Base-by-base conservation (phyloP, 202 grass and related monocot genomes). In the Panicum virgatum region DNA sequence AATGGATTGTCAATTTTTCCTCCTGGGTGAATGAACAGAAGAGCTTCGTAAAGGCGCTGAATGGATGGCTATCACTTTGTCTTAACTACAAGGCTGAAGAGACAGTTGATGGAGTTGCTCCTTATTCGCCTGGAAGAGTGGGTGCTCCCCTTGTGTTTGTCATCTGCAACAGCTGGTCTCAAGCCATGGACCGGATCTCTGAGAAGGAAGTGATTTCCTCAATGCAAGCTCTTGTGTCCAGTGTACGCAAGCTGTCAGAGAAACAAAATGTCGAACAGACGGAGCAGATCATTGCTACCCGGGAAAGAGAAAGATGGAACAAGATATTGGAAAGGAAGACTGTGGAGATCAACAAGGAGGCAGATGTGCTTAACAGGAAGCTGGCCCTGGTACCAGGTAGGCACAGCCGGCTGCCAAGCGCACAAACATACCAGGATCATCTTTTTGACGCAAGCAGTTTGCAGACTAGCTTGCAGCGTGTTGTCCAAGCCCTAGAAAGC, bases 51-150 rank as follows among this genome's bases (percentile, higher is more conserved):
- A 99, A 94, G 68, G 89, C 93, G 2, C 57, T 99, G 68, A 99
- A 99, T 75, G 93, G 96, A 50, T 99, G 96, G 96, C 89, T 96
- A 9, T 81, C 81, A 16, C 88, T 96, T 22, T 94, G 93, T 85
- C 87, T 99, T 11, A 88, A 91, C 78, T 84, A 84, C 13, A 82
- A 90, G 53, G 48, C 73, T 23, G 91, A 89, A 71, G 89, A 80
- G 75, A 93, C 85, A 14, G 77, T 57, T 0, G 88, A 94, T 56
- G 92, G 92, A 56, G 72, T 80, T 60, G 82, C 84, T 61, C 86
- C 92, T 10, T 92, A 72, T 83, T 98, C 96, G 42, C 96, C 96
- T 52, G 83, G 88, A 69, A 89, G 87, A 67, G 83, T 88, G 15
- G 96, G 93, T 47, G 93, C 91, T 30, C 96, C 96, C 3, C 83